Base-by-base conservation (phyloP, 73 alveolate genomes). In the Loxodes magnus region DNA sequence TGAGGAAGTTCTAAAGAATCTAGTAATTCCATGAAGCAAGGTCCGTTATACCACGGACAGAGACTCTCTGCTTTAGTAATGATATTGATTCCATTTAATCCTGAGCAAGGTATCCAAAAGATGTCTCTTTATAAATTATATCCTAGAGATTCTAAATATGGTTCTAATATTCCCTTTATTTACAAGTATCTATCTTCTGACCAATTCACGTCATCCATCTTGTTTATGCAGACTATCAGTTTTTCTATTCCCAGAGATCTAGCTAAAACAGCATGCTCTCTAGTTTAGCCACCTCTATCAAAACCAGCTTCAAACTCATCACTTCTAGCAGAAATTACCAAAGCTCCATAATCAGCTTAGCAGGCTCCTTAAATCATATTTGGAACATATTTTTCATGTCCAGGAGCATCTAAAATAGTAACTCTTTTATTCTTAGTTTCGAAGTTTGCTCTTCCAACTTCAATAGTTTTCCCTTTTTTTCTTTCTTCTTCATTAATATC, bases 301-400 rank as follows among this genome's bases (percentile, higher is more conserved):
- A 96, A 96, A 20, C 99, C 99, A 2, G 99, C 68, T 73, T 96
- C 99, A 70, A 92, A 96, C 87, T 96, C 99, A 24, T 98, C 98
- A 69, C 72, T 79, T 64, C 94, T 78, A n/a, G 99, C 97, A 3
- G 90, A 83, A 25, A 83, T 74, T 10, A 83, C 84, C 48, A 83
- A 66, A 29, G 86, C 94, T 0, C 94, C 99, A 42, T 86, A 72
- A 54, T 96, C 99, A 24, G 99, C 99, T 65, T 92, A 90, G n/a
- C 98, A 90, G 1, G 99, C 99, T 21, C 99, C 99, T 63, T 77
- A 77, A 51, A 95, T 87, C 96, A 92, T 87, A 56, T 95, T 95
- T 6, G 98, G 98, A 35, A 96, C 98, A 53, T 86, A 96, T 64
- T 91, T 93, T 73, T 93, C 79, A 81, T 96, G 99, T 9, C 99